Conservation (phyloP, 352 stramenopile genomes). For the Globisporangium sylvaticum region DNA sequence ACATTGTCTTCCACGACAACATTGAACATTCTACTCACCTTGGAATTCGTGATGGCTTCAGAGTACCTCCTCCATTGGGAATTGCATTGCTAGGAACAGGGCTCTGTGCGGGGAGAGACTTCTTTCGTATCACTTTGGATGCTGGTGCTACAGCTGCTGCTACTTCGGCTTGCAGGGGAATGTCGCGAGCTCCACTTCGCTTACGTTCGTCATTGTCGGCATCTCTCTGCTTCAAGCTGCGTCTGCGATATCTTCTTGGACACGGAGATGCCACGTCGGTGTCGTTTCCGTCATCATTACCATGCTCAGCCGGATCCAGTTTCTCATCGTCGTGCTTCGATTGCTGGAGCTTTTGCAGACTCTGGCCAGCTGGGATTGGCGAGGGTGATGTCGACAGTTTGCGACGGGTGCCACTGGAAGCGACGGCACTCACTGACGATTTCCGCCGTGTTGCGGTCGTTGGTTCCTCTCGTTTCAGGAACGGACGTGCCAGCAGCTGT, state of each 20-base stretch:
- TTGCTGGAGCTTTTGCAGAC: conserved; percentile 4
- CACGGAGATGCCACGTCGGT: neutral
- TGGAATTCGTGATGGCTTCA: conserved; percentile 14
- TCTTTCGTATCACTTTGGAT: neutral
- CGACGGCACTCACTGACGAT: neutral
- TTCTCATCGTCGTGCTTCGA: neutral
- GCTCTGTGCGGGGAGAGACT: neutral
- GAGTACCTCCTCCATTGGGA: neutral
- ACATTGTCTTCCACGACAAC: neutral
- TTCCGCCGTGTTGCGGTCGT: neutral
- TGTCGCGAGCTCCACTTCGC: neutral
- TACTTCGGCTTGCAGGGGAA: neutral
- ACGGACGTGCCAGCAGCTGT: conserved; percentile 90
- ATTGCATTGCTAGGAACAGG: neutral
- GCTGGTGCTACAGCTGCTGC: neutral
- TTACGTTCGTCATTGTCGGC: conserved; percentile 17
- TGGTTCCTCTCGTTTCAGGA: conserved; percentile 48
- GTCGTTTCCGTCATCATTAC: neutral
- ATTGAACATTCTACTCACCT: conserved; percentile 4
- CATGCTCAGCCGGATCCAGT: neutral
- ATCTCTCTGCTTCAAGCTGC: conserved; percentile 3
- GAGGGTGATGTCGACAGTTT: neutral
- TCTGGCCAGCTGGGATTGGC: conserved; percentile 4
- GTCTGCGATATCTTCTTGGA: neutral
- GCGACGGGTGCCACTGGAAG: conserved; percentile 10